Base-by-base conservation (phyloP, 2,329 filamentous ascomycete species). In the Exophiala dermatitidis region DNA sequence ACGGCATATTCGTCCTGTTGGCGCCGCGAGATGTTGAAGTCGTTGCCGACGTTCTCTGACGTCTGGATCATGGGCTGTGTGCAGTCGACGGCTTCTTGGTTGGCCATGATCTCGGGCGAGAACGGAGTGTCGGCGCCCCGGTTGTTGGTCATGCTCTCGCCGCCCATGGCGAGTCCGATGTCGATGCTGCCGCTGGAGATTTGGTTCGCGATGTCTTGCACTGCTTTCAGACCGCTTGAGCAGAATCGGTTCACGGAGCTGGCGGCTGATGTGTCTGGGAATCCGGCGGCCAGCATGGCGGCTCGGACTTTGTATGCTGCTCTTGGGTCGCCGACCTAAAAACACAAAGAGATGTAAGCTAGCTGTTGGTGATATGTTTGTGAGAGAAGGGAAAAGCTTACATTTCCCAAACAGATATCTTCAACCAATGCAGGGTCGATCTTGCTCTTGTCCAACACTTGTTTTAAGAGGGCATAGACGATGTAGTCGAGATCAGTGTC, bases 21-120 rank as follows among this genome's bases (percentile, higher is more conserved):
- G 67, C 90, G 83, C 57, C 93, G 82, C 1, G 81, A 74, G 68
- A 98, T 84, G 67, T 85, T 81, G 71, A 97, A 97, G 73, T 97
- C 93, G 46, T 82, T 82, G 64, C 85, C 89, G 30, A 98, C 90
- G 68, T 97, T 97, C 77, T 98, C 93, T 55, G 86, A 91, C 2
- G 93, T 98, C 81, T 95, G 94, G 26, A 93, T 93, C 93, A 98
- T 98, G 62, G 91, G 87, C 78, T 90, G 82, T 82, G 91, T 82
- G 77, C 90, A 93, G 74, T 97, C 91, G 44, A 72, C 72, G 0
- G 89, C 81, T 67, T 96, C 88, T 68, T 89, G 85, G 73, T 79
- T 86, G 65, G 78, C 74, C 63, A 88, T 74, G 56, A 97, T 82
- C 59, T 85, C 83, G 60, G 85, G 82, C 69, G 89, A 84, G 72